Conservation (phyloP, 306 rosid genomes). For the Chamaecrista fasciculata region DNA sequence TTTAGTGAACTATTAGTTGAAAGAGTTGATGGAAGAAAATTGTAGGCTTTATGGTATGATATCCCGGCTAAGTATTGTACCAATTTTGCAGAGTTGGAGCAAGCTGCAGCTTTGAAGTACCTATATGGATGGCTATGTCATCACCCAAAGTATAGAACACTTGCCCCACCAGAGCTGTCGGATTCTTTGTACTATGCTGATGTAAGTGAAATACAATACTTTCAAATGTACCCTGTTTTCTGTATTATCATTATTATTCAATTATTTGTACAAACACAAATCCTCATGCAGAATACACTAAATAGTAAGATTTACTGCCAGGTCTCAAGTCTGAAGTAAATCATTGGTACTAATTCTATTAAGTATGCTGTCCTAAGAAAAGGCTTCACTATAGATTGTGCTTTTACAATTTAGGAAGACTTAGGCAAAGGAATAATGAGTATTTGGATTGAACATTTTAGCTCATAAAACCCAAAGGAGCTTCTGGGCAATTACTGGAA, state of each 20-base stretch:
- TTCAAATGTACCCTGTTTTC: constrained; percentile 8
- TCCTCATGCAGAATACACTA: neutral
- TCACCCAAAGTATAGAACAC: constrained; percentile 83
- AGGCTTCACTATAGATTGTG: too few relatives aligned
- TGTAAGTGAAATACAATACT: constrained; percentile 53
- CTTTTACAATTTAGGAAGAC: too few relatives aligned
- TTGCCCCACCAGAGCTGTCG: constrained; percentile 68
- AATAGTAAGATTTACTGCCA: constrained; percentile 11
- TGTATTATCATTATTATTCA: neutral
- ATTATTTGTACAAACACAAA: constrained; percentile 7
- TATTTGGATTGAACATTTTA: too few relatives aligned
- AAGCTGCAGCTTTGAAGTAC: constrained; percentile 77
- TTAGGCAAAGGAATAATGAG: too few relatives aligned
- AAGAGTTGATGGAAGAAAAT: constrained; percentile 22
- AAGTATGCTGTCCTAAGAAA: too few relatives aligned
- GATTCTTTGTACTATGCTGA: constrained; percentile 85
- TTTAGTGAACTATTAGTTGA: constrained; percentile 22
- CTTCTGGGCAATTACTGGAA: too few relatives aligned
- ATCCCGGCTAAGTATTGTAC: constrained; percentile 12
- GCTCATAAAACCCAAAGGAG: too few relatives aligned
- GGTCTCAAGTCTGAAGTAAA: too few relatives aligned
- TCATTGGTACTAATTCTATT: too few relatives aligned
- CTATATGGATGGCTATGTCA: constrained; percentile 84
- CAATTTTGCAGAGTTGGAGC: constrained; percentile 83
- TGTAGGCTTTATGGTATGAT: constrained; percentile 18